Evolutionary conservation across 345 rosid genomes (phyloP), one percentile per base, ranked within the genome.

Genomic region (Salix caprea): DNA sequence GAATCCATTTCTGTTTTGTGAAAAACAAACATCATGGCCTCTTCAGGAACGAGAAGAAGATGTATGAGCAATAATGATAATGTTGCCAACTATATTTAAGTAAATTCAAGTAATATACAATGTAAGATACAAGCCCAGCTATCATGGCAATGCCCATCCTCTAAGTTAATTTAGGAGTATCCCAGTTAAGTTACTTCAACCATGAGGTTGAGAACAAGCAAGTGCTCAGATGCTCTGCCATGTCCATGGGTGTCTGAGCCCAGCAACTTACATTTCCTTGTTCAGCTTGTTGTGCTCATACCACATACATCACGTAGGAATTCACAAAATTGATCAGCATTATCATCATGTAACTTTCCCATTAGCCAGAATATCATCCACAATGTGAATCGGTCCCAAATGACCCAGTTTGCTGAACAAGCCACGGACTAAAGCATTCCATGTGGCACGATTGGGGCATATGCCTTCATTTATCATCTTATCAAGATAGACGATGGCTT

Each of bases 401-500:
- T 87, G 81, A 74, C 84, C 90, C 13, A 86, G 71, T 74, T 66
- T 82, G 79, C 39, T 74, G 56, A 89, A 89, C 52, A 89, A 88
- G 77, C 85, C 79, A 28, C 79, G 85, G 78, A 89, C 91, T 65
- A 89, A 76, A 46, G 89, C 89, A 87, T 91, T 88, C 96, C 98
- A 90, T 36, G 92, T 85, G 76, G 87, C 90, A 50, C 74, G 65
- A 84, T 87, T 90, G 40, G 97, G 93, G 72, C 52, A 82, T 71
- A 88, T 72, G 69, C 88, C 86, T 77, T 81, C 83, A 32, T 74
- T 80, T 67, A 87, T 50, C 91, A 90, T 88, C 83, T 81, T 89
- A 64, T 86, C 84, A 58, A 92, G 83, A 80, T 83, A 80, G 54
- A 37, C 8, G 21, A 80, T 54, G 61, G 88, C 91, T 62, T 84